Percentiles rank a stretch among this genome's conserved stretches.
Conservation (phyloP, 805 yeast genomes). For the Teunomyces gatunensis region DNA sequence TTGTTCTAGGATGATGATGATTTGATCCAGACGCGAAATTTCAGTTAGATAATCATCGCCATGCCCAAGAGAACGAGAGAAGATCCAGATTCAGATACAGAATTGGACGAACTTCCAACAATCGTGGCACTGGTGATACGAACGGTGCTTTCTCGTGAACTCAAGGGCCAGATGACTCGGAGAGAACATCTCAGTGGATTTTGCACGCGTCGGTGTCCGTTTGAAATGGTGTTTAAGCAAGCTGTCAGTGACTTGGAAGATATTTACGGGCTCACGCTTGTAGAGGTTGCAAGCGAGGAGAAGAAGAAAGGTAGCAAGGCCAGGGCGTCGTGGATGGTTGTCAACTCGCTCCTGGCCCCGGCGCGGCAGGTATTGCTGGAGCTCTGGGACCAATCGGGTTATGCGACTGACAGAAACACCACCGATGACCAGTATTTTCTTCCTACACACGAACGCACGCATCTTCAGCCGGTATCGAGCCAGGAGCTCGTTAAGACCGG, state of each 20-base stretch:
- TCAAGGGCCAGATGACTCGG: constrained; percentile 19
- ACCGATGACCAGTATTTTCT: constrained; percentile 21
- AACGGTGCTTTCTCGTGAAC: constrained; percentile 18
- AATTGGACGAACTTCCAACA: constrained; percentile 6
- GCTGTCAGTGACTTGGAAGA: constrained; percentile 17
- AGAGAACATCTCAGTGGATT: constrained; percentile 19
- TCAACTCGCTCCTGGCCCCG: constrained; percentile 17
- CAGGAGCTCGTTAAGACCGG: constrained; percentile 31
- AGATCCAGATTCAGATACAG: constrained; percentile 1
- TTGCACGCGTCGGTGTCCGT: not conserved
- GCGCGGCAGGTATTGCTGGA: constrained; percentile 24
- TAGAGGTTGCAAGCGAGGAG: constrained; percentile 10
- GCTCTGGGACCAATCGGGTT: constrained; percentile 17
- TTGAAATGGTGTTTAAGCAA: constrained; percentile 14
- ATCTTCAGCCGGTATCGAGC: constrained; percentile 19
- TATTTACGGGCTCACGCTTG: constrained; percentile 28
- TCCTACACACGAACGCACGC: constrained; percentile 17
- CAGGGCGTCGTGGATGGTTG: constrained; percentile 17
- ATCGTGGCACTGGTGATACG: constrained; percentile 13
- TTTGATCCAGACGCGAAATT: constrained; percentile 1
- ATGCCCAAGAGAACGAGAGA: constrained; percentile 6
- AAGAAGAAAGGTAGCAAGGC: constrained; percentile 2
- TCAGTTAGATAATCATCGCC: not conserved
- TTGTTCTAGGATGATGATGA: not conserved
- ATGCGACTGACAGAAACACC: not conserved